Evolutionary conservation across 2,329 filamentous ascomycete genomes (phyloP), one percentile per base, ranked within the genome.

Genomic region (Venturia pyrina): DNA sequence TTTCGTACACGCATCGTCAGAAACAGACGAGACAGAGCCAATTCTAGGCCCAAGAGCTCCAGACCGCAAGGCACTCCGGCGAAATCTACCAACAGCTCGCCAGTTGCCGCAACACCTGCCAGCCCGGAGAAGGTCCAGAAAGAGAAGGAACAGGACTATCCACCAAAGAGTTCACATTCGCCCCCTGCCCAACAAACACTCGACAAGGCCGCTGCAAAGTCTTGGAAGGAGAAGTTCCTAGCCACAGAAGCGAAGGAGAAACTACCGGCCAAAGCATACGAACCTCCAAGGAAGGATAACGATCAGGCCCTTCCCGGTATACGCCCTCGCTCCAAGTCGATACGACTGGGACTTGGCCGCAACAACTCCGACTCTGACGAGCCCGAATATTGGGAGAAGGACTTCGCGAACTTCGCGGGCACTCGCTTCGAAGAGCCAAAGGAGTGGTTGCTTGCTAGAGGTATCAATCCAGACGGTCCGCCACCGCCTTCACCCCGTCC

Each of bases 181-280:
- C 2, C 53, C 5, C 28, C 5, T n/a, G 32, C 32, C 53, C 28
- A 59, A 59, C 53, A 59, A 37, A 37, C 53, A 19, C 53, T 59
- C 17, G 53, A 59, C 53, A 59, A 37, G 11, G 32, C 53, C 10
- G 53, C 28, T 59, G 53, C 53, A 28, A 59, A 37, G 19, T 59
- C 53, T 19, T 59, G 53, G 53, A 59, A 34, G 19, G 53, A 59
- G 53, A 59, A 59, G 53, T 37, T 59, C 53, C 53, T 59, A 3
- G 53, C 32, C 32, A 59, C 28, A 37, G 53, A 59, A 59, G 28
- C 15, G 4, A 34, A 59, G 53, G 53, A 59, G 28, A 59, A 34
- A 59, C 19, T 59, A n/a, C 53, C 7, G 53, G 32, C 28, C 19
- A 59, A 59, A 59, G 32, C 15, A 37, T 59, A 59, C 53, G 53